These are phyloP conservation scores for Phialemoniopsis sp. DNA, from an alignment of 2,329 filamentous ascomycete species.

Conservation along the genomic window DNA sequence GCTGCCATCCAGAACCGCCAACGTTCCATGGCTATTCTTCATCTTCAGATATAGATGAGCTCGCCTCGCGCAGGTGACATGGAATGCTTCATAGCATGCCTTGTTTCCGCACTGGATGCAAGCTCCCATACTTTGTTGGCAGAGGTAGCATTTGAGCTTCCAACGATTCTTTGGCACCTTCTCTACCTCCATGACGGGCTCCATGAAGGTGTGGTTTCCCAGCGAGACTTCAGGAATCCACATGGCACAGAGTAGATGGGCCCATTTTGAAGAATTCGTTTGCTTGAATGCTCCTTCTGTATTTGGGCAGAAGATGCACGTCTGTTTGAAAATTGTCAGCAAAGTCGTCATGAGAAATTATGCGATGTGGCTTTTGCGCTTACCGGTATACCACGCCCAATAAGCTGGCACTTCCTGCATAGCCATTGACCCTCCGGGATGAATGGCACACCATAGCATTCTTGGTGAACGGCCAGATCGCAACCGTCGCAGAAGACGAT, in stretches of 20 bases:
- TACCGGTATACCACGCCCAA: conserved; percentile 84
- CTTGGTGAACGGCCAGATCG: conserved; percentile 94
- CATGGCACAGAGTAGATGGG: conserved; percentile 91
- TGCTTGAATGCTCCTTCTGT: conserved; percentile 98
- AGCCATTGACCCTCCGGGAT: conserved; percentile 99
- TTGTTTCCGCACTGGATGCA: conserved; percentile 99
- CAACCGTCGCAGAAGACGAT: conserved; percentile 99
- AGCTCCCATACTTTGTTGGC: conserved; percentile 94
- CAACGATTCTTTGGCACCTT: conserved; percentile 93
- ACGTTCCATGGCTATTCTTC: conserved; percentile 83
- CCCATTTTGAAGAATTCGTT: conserved; percentile 94
- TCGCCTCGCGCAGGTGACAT: conserved; percentile 89
- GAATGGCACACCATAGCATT: conserved; percentile 97
- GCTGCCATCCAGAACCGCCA: conserved; percentile 72
- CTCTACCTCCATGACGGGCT: conserved; percentile 95
- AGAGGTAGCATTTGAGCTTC: conserved; percentile 94
- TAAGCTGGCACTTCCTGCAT: conserved; percentile 92
- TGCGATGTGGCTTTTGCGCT: conserved; percentile 22
- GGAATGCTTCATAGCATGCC: conserved; percentile 93
- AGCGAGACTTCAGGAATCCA: conserved; percentile 98
- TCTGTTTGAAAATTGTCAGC: conserved; percentile 37
- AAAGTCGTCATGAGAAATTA: conserved; percentile 2
- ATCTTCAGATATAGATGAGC: conserved; percentile 90
- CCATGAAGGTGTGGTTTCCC: conserved; percentile 96
- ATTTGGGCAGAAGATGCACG: conserved; percentile 97